phyloP scores from a whole-genome alignment of 75 land plant genomes.

The Isoetes taiwanensis region DNA sequence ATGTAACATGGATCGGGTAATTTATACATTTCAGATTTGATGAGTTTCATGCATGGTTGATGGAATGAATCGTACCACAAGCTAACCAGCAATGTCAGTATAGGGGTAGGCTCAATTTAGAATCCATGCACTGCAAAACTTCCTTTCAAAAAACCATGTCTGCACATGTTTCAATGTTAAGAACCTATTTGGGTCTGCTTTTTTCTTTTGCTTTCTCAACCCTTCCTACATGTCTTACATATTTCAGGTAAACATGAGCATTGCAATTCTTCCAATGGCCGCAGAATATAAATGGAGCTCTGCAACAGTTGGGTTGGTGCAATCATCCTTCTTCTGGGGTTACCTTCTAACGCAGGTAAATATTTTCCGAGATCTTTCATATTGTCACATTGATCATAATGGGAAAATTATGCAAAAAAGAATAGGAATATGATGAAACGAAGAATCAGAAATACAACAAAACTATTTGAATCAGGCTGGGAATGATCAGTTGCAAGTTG shows the following conservation, averaged over 20 bases:
- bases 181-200: background rate
- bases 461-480: no score
- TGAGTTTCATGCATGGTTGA: no score
- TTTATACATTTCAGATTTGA: no score
- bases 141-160: background rate
- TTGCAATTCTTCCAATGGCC: slow-evolving; percentile 97
- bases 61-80: background rate
- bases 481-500: no score
- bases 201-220: no score
- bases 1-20: slow-evolving; percentile 96
- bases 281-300: slow-evolving; percentile 78
- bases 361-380: no score
- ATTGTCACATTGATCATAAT: no score
- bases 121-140: background rate
- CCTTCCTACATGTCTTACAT: no score
- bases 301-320: slow-evolving; percentile 91
- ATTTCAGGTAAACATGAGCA: slow-evolving; percentile 96
- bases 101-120: background rate
- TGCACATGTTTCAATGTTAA: background rate
- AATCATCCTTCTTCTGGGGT: slow-evolving; percentile 99
- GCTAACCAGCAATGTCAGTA: background rate
- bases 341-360: slow-evolving; percentile 97
- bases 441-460: no score
- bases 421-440: no score
- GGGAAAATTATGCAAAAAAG: no score